Conservation (phyloP, 2,329 filamentous ascomycete genomes). For the Stylonectria norvegica region DNA sequence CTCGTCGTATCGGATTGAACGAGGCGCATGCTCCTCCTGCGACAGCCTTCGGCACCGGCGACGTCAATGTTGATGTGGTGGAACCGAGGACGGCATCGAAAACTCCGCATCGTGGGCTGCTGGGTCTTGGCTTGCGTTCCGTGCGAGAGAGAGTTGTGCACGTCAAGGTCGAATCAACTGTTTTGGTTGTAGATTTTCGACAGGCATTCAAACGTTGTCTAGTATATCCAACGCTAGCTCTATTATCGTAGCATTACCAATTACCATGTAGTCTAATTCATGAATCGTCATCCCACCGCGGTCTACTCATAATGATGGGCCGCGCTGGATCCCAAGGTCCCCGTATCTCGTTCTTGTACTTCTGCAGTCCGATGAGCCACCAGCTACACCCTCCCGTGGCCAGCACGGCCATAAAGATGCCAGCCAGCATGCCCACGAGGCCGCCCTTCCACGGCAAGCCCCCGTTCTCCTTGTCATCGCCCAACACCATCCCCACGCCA, state of each 20-base stretch:
- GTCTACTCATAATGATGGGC: slow-evolving; percentile 73
- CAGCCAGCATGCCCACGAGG: slow-evolving; percentile 71
- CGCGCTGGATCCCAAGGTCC: slow-evolving; percentile 96
- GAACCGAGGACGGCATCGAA: too few relatives aligned
- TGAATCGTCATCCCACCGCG: slow-evolving; percentile 46
- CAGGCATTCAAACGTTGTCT: too few relatives aligned
- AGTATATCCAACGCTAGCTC: too few relatives aligned
- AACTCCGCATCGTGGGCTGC: too few relatives aligned
- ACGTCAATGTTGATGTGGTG: too few relatives aligned
- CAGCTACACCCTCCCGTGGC: slow-evolving; percentile 92
- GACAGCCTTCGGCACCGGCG: too few relatives aligned
- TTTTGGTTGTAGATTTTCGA: too few relatives aligned
- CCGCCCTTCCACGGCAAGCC: slow-evolving; percentile 52
- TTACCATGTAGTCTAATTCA: slow-evolving; percentile 5
- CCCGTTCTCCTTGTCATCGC: slow-evolving; percentile 38
- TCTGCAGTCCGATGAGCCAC: slow-evolving; percentile 96
- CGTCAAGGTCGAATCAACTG: too few relatives aligned
- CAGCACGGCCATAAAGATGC: slow-evolving; percentile 68
- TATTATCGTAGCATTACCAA: background rate
- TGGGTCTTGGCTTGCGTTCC: too few relatives aligned
- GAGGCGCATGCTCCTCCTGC: too few relatives aligned
- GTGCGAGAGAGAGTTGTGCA: too few relatives aligned
- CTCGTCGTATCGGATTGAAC: too few relatives aligned
- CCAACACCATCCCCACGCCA: slow-evolving; percentile 65
- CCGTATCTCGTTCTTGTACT: slow-evolving; percentile 98